Evolutionary conservation across 1,284 basidiomycete species (phyloP).

Genomic region (Wallemia hederae): DNA sequence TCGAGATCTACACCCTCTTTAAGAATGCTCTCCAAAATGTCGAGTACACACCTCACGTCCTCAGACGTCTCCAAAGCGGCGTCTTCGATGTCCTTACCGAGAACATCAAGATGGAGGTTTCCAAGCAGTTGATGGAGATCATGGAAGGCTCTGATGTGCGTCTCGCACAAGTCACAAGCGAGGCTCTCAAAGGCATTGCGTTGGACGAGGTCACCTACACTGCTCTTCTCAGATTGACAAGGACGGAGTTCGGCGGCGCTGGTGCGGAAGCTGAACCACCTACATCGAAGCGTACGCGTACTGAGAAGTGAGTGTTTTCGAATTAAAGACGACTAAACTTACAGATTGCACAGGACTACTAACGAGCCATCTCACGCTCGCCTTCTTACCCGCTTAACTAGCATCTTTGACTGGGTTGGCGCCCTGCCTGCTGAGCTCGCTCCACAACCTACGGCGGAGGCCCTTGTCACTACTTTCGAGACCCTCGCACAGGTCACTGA

Average conservation of each 20-base stretch:
- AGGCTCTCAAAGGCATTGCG: background rate
- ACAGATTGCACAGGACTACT: background rate
- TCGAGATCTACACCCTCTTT: constrained; percentile 25
- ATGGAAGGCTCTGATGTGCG: background rate
- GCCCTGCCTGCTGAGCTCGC: constrained; percentile 27
- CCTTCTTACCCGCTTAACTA: constrained; percentile 16
- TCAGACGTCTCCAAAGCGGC: constrained; percentile 21
- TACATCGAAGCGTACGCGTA: background rate
- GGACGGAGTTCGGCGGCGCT: background rate
- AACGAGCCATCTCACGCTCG: constrained; percentile 6
- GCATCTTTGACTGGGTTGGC: constrained; percentile 37
- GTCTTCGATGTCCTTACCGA: constrained; percentile 25
- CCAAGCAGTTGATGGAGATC: constrained; percentile 25
- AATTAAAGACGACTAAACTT: background rate
- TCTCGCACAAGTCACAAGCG: background rate
- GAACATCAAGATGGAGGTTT: constrained; percentile 28
- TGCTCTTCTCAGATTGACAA: background rate
- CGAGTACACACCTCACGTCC: constrained; percentile 15
- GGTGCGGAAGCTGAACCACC: background rate
- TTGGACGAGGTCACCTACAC: constrained; percentile 1
- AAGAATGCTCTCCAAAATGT: constrained; percentile 22
- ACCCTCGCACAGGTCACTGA: constrained; percentile 38
- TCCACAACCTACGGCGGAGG: constrained; percentile 27
- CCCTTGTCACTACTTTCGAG: constrained; percentile 44
- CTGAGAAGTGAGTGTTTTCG: background rate